Base-by-base conservation (phyloP, 495 filamentous ascomycete genomes). In the Penicillium lividum region DNA sequence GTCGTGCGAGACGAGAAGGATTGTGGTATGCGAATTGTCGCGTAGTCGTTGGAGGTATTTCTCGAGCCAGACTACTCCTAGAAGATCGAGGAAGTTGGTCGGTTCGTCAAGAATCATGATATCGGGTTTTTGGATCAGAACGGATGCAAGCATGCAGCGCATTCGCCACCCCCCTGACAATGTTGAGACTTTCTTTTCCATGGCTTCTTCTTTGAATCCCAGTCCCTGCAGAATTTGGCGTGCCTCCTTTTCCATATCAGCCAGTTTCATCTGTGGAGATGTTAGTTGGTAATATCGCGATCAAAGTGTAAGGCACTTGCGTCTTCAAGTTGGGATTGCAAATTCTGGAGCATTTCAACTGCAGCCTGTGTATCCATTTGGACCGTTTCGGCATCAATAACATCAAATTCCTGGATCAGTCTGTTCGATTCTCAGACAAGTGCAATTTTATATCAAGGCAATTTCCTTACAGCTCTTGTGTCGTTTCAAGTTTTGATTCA, bases 61-160 rank as follows among this genome's bases (percentile, higher is more conserved):
- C 67, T 95, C 84, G 1, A 95, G 80, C 90, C 90, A 95, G 29
- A 93, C 82, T 25, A 93, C 88, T n/a, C 86, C 86, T 0, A 90
- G 78, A 0, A 95, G 80, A 66, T 95, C 91, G 2, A 93, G 77
- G 68, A 89, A 93, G 67, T 93, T 93, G 51, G 91, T 93, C 4
- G 91, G 90, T 64, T 95, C 91, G 75, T 95, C 90, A 16, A 95
- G 85, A 49, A 95, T 88, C 61, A 93, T 79, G 49, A 93, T 84
- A 61, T 93, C 89, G 0, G 87, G 80, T n/a, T 84, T 77, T 62
- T 89, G 85, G 5, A 89, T 77, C 10, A 95, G 77, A 11, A 83
- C 79, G 15, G 80, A 78, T 3, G 89, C 89, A 7, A 93, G 79
- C 56, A 84, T 79, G 47, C 80, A 85, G 40, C 90, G 80, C 84